A percentile compares a stretch with the other conserved stretches of the same genome.
Conservation (phyloP, 2,329 filamentous ascomycete genomes). For the Aspergillus ochraceus region DNA sequence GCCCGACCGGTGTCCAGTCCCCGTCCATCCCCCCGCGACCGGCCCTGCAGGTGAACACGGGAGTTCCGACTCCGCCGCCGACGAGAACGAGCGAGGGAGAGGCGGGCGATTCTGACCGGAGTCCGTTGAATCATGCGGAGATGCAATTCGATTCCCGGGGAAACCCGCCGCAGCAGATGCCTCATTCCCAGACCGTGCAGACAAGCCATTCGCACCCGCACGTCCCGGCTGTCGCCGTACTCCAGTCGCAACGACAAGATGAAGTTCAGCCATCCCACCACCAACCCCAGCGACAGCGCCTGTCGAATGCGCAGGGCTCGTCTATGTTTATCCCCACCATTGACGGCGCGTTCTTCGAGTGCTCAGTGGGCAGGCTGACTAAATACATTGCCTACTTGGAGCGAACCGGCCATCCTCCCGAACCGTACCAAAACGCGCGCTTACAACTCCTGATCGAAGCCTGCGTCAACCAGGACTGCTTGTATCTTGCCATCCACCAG, state of each 20-base stretch:
- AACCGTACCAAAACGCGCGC: slow-evolving; percentile 47
- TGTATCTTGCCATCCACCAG: slow-evolving; percentile 68
- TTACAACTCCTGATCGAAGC: slow-evolving; percentile 59
- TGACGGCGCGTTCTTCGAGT: slow-evolving; percentile 11
- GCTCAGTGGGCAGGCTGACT: slow-evolving; percentile 14
- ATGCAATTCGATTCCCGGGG: neutral
- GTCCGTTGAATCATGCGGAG: neutral
- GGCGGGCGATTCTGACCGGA: neutral
- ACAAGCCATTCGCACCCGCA: neutral
- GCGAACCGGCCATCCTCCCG: slow-evolving; percentile 28
- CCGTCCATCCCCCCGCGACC: slow-evolving; percentile 24
- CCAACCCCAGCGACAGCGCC: neutral
- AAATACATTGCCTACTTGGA: slow-evolving; percentile 14
- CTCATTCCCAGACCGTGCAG: neutral
- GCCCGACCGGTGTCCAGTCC: slow-evolving; percentile 49
- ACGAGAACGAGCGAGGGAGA: neutral
- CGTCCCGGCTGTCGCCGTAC: neutral
- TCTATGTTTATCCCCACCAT: slow-evolving; percentile 10
- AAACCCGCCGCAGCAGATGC: neutral
- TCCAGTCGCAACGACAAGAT: neutral
- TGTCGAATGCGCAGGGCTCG: neutral
- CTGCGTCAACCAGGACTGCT: slow-evolving; percentile 55
- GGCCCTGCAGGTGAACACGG: neutral
- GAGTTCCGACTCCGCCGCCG: neutral
- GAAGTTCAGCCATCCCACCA: neutral